Conservation (phyloP, 352 stramenopile species). For the Pythium rishiriense region DNA sequence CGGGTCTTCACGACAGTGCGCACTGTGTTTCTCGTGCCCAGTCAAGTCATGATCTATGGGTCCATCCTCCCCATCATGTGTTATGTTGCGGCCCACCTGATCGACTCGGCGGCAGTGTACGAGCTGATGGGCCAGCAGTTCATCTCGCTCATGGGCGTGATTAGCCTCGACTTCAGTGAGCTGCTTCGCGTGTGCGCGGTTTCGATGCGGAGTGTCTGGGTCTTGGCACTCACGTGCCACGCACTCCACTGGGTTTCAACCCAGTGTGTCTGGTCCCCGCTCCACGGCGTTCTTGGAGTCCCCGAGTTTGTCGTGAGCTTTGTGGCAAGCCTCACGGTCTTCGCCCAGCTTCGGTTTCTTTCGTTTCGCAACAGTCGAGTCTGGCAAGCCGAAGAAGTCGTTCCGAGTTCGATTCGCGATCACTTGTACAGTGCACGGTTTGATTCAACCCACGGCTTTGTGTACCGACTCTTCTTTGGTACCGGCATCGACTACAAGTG, state of each 20-base stretch:
- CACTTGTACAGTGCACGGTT: neutral
- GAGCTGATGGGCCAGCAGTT: conserved; percentile 27
- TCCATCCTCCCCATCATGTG: conserved; percentile 34
- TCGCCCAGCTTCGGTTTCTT: conserved; percentile 11
- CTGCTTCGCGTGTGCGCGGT: conserved; percentile 28
- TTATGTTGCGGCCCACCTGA: conserved; percentile 33
- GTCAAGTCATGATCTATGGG: conserved; percentile 38
- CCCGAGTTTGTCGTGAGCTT: conserved; percentile 32
- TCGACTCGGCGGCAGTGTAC: conserved; percentile 32
- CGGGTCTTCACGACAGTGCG: conserved; percentile 1
- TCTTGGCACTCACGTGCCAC: conserved; percentile 25
- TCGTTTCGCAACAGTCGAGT: conserved; percentile 9
- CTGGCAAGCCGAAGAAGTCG: conserved; percentile 8
- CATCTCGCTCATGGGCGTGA: conserved; percentile 20
- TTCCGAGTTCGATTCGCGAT: neutral
- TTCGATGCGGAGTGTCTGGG: conserved; percentile 36
- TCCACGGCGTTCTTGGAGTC: conserved; percentile 20
- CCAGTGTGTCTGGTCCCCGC: conserved; percentile 12
- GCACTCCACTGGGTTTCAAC: conserved; percentile 8
- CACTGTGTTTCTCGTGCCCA: conserved; percentile 32
- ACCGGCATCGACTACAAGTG: conserved; percentile 16
- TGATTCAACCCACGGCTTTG: conserved; percentile 1
- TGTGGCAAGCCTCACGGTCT: conserved; percentile 22
- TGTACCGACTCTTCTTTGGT: conserved; percentile 7
- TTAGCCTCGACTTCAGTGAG: conserved; percentile 12